phyloP scores from a whole-genome alignment of 148 eudicot species.

The Rhododendron kiyosumense region DNA sequence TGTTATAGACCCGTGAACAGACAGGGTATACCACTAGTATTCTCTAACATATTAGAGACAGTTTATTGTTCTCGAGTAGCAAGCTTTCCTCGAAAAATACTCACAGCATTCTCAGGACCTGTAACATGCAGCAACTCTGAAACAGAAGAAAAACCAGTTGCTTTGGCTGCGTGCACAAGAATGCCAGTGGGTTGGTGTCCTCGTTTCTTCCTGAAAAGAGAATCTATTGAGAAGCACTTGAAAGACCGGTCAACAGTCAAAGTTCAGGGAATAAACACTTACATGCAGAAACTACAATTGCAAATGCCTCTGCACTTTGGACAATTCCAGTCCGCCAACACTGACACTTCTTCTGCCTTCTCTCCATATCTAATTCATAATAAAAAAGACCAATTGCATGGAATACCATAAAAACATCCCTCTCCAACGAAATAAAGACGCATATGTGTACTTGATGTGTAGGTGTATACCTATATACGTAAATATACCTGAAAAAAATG shows the following conservation, averaged over 20 bases:
- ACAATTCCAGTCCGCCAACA: background rate
- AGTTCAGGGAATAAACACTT: background rate
- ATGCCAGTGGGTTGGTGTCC: constrained; percentile 82
- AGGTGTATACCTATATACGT: no score
- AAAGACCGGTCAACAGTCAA: constrained; percentile 1
- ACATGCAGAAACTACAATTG: constrained; percentile 7
- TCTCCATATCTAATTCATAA: constrained; percentile 23
- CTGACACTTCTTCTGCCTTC: constrained; percentile 18
- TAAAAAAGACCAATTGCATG: background rate
- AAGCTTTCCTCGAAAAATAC: background rate
- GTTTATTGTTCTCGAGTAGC: no score
- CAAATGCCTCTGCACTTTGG: no score
- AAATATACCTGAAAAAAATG: no score
- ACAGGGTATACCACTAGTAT: no score
- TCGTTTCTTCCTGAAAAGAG: constrained; percentile 55
- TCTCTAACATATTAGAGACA: no score
- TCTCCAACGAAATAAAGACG: background rate
- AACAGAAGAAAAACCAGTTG: constrained; percentile 29
- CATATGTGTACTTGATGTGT: background rate
- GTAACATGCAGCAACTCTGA: constrained; percentile 56
- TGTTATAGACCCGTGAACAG: background rate
- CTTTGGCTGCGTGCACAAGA: constrained; percentile 55
- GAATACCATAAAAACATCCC: background rate
- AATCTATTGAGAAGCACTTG: constrained; percentile 7
- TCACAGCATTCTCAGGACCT: constrained; percentile 28